Evolutionary conservation across 345 rosid species (phyloP).

Genomic region (Populus euphratica): DNA sequence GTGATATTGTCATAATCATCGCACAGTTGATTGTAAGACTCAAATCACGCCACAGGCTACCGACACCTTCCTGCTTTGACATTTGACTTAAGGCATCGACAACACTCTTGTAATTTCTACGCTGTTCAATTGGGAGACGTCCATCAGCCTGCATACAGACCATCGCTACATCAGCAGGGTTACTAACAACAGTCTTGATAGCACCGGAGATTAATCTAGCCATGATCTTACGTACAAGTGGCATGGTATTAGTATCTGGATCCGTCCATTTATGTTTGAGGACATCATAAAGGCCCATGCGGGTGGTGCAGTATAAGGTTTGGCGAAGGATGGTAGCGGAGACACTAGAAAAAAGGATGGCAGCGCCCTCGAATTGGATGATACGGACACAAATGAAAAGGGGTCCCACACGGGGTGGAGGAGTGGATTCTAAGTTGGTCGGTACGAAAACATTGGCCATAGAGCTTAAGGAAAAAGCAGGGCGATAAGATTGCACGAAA

Average conservation of each 20-base stretch:
- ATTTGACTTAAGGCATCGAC: slow-evolving; percentile 5
- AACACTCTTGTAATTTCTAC: slow-evolving; percentile 3
- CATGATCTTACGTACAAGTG: not conserved
- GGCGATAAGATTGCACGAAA: not conserved
- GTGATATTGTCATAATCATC: slow-evolving; percentile 2
- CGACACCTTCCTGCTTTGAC: slow-evolving; percentile 1
- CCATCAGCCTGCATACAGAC: slow-evolving; percentile 10
- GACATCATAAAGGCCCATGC: slow-evolving; percentile 2
- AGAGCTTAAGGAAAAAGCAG: not conserved
- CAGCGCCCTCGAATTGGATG: not conserved
- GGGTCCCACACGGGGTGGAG: not conserved
- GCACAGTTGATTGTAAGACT: not conserved
- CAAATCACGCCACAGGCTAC: not conserved
- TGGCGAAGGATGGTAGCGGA: slow-evolving; percentile 5
- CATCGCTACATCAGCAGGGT: not conserved
- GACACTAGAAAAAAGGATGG: not conserved
- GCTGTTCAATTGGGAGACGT: not conserved
- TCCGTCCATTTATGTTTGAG: not conserved
- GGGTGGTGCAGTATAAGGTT: not conserved
- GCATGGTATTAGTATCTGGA: not conserved
- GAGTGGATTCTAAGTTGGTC: not conserved
- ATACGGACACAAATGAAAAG: not conserved
- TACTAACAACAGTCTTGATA: not conserved
- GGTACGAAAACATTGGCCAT: not conserved
- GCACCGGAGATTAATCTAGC: not conserved